Base-by-base conservation (phyloP, 345 rosid genomes). In the Durio zibethinus region DNA sequence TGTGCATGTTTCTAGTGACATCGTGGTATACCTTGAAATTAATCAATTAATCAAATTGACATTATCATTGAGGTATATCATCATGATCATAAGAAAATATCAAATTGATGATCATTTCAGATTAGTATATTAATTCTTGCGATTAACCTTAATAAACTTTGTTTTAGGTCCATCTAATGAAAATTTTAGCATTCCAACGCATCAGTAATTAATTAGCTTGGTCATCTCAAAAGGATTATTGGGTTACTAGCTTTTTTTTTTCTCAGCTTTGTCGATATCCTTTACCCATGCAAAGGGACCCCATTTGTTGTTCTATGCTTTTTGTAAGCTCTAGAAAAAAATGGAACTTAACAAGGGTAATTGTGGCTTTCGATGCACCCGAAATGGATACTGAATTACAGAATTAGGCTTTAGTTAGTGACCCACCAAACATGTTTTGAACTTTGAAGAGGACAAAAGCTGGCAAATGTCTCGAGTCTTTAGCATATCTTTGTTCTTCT, bases 381-480 rank as follows among this genome's bases (percentile, higher is more conserved):
- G 57, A 10, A 27, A 79, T 57, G 11, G 69, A 7, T 25, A 10
- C 25, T 48, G 62, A 65, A 66, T 66, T 63, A 65, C 61, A 53
- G 57, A 64, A 57, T 56, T 57, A 21, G 23, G 76, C 40, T 74
- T 80, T 74, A 12, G 14, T 71, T 25, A 81, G 77, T 70, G 79
- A 74, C 79, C 79, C 78, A 82, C 75, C 79, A 61, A 69, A 79
- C 47, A 61, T 64, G 20, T 81, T 65, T 81, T 77, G 43, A 48
- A 75, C 21, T 71, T 68, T 27, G 80, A 74, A 62, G 84, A 50
- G 25, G 82, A 82, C 84, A 80, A 84, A 85, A 79, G 87, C 81
- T 84, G 83, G 73, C 72, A 80, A 66, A 64, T 72, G 79, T 50
- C 70, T 83, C 21, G 21, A 63, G 71, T 33, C 75, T 75, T 76